Percentiles rank a stretch among this genome's conserved stretches.
These are phyloP conservation scores for Penicillium digitatum DNA, from an alignment of 2,329 filamentous ascomycete species.

Conservation along the genomic window DNA sequence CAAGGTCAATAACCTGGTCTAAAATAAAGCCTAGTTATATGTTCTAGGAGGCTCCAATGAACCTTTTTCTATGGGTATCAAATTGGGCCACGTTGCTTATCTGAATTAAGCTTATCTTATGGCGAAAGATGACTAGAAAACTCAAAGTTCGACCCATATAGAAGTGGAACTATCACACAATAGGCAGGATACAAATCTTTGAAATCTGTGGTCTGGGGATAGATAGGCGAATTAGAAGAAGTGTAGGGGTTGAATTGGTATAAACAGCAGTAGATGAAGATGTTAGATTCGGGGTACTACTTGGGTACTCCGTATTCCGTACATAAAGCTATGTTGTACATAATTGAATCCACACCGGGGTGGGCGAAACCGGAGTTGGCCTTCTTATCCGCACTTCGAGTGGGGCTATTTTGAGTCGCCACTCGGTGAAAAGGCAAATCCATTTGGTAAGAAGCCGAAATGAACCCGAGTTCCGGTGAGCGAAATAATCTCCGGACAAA, in stretches of 20 bases:
- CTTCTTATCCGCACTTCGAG: background rate
- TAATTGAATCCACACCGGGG: background rate
- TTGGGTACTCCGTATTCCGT: background rate
- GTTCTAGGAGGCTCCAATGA: too few relatives aligned
- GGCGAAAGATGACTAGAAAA: too few relatives aligned
- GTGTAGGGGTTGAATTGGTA: background rate
- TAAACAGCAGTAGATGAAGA: background rate
- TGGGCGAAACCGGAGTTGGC: background rate
- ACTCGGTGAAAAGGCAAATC: background rate
- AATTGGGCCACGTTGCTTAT: background rate
- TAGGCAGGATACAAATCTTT: background rate
- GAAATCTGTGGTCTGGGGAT: background rate
- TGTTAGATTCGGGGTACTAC: background rate
- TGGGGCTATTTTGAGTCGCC: constrained; percentile 1
- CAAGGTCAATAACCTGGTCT: background rate
- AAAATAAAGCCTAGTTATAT: background rate
- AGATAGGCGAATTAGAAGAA: background rate
- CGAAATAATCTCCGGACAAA: background rate
- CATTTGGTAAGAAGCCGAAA: background rate
- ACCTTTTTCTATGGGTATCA: background rate
- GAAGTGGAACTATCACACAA: background rate
- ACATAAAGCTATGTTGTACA: background rate
- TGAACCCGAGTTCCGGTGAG: background rate
- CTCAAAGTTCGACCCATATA: background rate
- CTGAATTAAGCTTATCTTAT: constrained; percentile 4